These are phyloP conservation scores for Aspergillus udagawae DNA, from an alignment of 2,329 filamentous ascomycete genomes.

Conservation along the genomic window DNA sequence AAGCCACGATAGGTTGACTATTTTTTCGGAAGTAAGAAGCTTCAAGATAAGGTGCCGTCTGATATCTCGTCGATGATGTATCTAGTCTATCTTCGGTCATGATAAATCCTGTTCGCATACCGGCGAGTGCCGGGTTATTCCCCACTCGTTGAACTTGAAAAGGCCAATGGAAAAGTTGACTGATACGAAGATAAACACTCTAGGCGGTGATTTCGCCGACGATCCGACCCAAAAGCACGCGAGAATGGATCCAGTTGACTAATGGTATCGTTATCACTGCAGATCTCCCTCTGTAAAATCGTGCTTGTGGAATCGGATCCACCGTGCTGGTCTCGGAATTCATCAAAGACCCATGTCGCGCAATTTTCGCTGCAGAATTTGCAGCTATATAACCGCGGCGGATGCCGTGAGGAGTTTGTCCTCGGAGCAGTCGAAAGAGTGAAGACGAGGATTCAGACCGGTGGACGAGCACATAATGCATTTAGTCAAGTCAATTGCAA, in stretches of 20 bases:
- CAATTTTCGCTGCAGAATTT: not conserved
- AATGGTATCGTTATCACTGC: not conserved
- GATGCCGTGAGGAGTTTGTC: not conserved
- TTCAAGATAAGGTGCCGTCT: too few species aligned
- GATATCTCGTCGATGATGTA: too few species aligned
- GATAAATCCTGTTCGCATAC: not conserved
- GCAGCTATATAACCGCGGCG: not conserved
- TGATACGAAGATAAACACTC: not conserved
- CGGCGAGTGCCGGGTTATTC: not conserved
- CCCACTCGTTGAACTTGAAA: not conserved
- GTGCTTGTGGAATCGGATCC: not conserved
- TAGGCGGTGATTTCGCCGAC: not conserved
- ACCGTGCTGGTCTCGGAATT: not conserved
- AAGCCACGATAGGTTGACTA: not conserved
- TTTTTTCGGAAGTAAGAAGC: not conserved
- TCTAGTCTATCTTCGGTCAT: too few species aligned
- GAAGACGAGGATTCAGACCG: not conserved
- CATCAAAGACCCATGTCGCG: not conserved
- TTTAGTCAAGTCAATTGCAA: slow-evolving; percentile 11
- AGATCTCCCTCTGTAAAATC: not conserved
- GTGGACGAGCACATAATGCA: slow-evolving; percentile 6
- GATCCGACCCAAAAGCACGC: not conserved
- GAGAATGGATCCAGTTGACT: not conserved
- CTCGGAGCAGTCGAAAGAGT: not conserved
- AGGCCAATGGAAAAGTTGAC: not conserved